Conservation (phyloP, 768 basidiomycete species). For the Hirschioporus abietinus region DNA sequence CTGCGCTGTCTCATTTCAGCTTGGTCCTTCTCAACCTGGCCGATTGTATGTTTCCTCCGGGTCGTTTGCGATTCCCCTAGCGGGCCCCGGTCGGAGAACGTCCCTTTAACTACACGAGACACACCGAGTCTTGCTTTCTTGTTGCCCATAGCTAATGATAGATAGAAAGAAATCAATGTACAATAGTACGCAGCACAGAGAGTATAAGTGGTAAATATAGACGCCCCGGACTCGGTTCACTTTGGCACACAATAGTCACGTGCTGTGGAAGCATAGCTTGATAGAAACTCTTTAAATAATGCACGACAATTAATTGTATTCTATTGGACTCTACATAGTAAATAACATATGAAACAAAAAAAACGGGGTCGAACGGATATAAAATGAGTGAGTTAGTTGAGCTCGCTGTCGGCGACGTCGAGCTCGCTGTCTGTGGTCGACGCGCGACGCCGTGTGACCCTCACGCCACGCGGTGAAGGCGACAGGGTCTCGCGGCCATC, state of each 20-base stretch:
- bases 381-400: not conserved
- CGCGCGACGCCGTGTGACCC: not conserved
- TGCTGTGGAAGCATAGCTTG: no score
- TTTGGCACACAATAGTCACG: no score
- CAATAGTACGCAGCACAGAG: not conserved
- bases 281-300: no score
- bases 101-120: not conserved
- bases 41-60: not conserved
- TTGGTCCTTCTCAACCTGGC: not conserved
- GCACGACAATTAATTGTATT: not conserved
- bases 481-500: not conserved
- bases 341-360: not conserved
- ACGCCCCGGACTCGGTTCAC: not conserved
- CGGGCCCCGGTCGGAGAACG: not conserved
- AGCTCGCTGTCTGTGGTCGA: no score
- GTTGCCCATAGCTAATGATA: not conserved
- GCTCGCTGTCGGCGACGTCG: no score
- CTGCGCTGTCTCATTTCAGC: not conserved
- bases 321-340: not conserved
- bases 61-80: not conserved
- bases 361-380: not conserved
- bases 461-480: not conserved
- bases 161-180: not conserved
- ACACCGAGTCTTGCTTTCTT: not conserved
- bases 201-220: not conserved